Conservation (phyloP, 352 stramenopile genomes). For the Plasmopara halstedii region DNA sequence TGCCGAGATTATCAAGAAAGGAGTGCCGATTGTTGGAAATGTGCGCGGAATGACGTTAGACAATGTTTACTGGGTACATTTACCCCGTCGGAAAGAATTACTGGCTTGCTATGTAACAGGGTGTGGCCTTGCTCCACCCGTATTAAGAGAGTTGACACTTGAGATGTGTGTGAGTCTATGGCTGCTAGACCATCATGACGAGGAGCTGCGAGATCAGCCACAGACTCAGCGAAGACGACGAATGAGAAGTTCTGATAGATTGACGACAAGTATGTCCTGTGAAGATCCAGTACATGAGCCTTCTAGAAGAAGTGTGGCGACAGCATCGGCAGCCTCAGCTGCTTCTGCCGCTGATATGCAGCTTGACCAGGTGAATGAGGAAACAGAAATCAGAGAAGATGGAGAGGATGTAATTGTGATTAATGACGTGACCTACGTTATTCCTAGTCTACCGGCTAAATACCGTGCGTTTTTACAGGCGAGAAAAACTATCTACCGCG, state of each 20-base stretch:
- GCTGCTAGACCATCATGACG: conserved; percentile 60
- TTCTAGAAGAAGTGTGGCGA: not conserved
- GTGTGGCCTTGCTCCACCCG: conserved; percentile 2
- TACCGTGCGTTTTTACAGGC: conserved; percentile 90
- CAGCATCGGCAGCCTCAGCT: conserved; percentile 1
- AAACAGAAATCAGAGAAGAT: conserved; percentile 1
- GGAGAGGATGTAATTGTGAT: conserved; percentile 12
- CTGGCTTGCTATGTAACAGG: conserved; percentile 61
- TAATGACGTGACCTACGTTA: conserved; percentile 24
- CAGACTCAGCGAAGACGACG: conserved; percentile 6
- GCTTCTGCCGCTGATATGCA: not conserved
- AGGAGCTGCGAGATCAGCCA: conserved; percentile 24
- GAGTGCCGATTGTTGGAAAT: conserved; percentile 38
- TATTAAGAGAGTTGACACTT: conserved; percentile 64
- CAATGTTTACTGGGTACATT: conserved; percentile 72
- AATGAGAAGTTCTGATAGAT: conserved; percentile 1
- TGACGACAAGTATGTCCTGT: conserved; percentile 9
- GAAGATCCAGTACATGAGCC: conserved; percentile 39
- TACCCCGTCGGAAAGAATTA: conserved; percentile 53
- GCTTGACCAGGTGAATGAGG: conserved; percentile 5
- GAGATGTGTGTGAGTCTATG: conserved; percentile 85
- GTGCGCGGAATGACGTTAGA: conserved; percentile 59
- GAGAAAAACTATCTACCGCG: conserved; percentile 89
- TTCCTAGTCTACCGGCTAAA: conserved; percentile 90
- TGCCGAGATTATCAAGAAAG: conserved; percentile 82